Conservation (phyloP, 2,329 filamentous ascomycete genomes). For the Penicillium italicum region DNA sequence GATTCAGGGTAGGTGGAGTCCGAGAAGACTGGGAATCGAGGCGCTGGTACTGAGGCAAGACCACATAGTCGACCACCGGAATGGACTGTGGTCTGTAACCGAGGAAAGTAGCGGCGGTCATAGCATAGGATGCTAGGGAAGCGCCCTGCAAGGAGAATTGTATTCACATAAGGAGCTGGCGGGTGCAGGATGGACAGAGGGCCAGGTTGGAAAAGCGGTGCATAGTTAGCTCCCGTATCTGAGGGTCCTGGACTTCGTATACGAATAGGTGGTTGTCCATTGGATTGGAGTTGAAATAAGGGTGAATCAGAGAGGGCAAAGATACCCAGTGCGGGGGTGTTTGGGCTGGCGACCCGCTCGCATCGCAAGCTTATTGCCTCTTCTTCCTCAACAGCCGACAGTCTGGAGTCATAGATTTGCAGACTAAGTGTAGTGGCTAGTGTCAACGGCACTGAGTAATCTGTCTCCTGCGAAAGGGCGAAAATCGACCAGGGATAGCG, state of each 20-base stretch:
- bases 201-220: constrained; percentile 72
- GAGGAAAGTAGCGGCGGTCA: constrained; percentile 79
- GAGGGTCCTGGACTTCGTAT: constrained; percentile 36
- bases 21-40: constrained; percentile 48
- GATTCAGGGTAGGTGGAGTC: constrained; percentile 48
- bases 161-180: constrained; percentile 61
- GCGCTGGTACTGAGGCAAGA: constrained; percentile 60
- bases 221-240: constrained; percentile 51
- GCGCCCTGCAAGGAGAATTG: constrained; percentile 84
- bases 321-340: constrained; percentile 29
- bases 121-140: constrained; percentile 88
- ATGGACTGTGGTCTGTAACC: constrained; percentile 72
- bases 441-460: constrained; percentile 66
- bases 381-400: constrained; percentile 34
- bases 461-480: constrained; percentile 68
- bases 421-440: constrained; percentile 79
- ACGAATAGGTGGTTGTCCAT: constrained; percentile 36
- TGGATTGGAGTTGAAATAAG: constrained; percentile 31
- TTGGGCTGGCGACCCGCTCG: constrained; percentile 26
- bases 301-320: constrained; percentile 34
- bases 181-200: constrained; percentile 80
- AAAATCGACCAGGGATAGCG: constrained; percentile 80
- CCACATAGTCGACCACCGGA: constrained; percentile 77
- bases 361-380: constrained; percentile 36
- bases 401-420: constrained; percentile 74